phyloP scores from a whole-genome alignment of 345 rosid genomes.

The Lepidium africanum region DNA sequence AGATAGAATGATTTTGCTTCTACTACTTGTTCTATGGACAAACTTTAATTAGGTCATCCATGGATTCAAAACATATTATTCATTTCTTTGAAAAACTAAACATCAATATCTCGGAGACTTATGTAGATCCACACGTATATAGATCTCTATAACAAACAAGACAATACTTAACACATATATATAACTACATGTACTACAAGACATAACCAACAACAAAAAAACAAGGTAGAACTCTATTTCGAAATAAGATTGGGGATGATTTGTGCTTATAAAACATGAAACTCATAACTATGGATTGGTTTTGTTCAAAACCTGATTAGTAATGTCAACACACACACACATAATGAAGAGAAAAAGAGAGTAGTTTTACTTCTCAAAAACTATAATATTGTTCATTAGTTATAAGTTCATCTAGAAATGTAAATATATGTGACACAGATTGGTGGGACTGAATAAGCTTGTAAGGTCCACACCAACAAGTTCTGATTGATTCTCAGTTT shows the following conservation, averaged over 20 bases:
- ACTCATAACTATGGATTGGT: neutral
- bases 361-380: neutral
- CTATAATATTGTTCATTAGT: neutral
- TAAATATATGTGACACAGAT: neutral
- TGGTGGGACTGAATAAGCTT: constrained; percentile 13
- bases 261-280: neutral
- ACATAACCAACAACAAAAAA: neutral
- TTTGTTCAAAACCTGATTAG: neutral
- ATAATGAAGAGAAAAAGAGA: neutral
- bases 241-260: neutral
- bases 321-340: neutral
- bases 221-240: neutral
- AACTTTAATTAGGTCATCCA: neutral
- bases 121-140: neutral
- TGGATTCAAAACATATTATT: neutral
- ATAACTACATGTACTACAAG: neutral
- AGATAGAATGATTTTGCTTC: constrained; percentile 5
- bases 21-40: constrained; percentile 9
- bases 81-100: neutral
- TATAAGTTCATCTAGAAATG: neutral
- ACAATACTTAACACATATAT: neutral
- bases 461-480: constrained; percentile 18
- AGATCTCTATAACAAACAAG: neutral
- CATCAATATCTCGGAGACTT: neutral
- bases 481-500: constrained; percentile 18